These are phyloP conservation scores for Chaetomium sp. DNA, from an alignment of 2,329 filamentous ascomycete genomes.

Conservation along the genomic window DNA sequence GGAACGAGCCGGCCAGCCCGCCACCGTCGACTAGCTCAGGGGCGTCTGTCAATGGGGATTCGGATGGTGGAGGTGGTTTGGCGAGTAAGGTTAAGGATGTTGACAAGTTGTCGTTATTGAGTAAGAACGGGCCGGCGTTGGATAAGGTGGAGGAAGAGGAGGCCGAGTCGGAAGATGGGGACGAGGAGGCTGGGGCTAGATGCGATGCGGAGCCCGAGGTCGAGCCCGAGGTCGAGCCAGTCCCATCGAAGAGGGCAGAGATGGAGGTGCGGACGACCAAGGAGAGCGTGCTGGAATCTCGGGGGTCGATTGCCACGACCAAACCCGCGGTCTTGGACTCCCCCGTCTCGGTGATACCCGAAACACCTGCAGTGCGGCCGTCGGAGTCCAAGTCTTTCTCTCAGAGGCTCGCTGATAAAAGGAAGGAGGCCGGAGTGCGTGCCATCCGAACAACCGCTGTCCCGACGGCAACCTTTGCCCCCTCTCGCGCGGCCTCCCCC, in stretches of 20 bases:
- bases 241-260: background rate
- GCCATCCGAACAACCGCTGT: background rate
- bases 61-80: background rate
- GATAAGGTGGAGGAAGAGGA: slow-evolving; percentile 15
- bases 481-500: background rate
- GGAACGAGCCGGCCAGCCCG: slow-evolving; percentile 21
- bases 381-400: background rate
- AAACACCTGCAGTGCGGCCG: background rate
- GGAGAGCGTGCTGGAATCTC: background rate
- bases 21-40: background rate
- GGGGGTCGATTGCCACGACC: background rate
- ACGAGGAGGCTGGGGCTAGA: slow-evolving; percentile 13
- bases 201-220: background rate
- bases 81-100: slow-evolving; percentile 6
- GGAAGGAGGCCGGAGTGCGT: background rate
- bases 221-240: too few species aligned
- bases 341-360: background rate
- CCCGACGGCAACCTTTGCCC: too few species aligned
- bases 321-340: background rate
- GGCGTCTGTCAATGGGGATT: background rate
- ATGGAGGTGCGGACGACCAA: background rate
- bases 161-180: slow-evolving; percentile 11
- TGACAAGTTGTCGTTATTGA: slow-evolving; percentile 9
- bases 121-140: background rate
- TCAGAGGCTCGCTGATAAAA: background rate